These are phyloP conservation scores for Stephania cephalantha DNA, from an alignment of 164 flowering plant genomes.

Conservation along the genomic window DNA sequence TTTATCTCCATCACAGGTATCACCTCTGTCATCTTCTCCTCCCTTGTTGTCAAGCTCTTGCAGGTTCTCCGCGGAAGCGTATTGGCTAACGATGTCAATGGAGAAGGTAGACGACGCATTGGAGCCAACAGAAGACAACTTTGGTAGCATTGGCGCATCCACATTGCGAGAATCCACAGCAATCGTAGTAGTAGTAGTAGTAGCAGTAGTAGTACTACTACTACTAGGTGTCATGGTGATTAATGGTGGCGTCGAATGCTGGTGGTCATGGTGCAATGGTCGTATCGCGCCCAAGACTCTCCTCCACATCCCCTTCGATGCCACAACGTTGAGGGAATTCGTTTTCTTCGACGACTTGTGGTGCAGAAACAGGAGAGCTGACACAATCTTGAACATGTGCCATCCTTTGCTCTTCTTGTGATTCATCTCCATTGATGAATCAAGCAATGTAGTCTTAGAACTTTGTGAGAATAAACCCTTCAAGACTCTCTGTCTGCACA, in stretches of 20 bases:
- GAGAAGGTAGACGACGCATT: slow-evolving; percentile 1
- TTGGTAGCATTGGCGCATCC: slow-evolving; percentile 12
- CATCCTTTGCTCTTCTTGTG: slow-evolving; percentile 11
- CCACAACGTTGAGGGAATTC: not conserved
- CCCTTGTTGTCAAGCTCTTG: slow-evolving; percentile 23
- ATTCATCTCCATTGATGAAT: not conserved
- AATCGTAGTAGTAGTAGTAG: too few relatives aligned
- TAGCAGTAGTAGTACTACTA: too few relatives aligned
- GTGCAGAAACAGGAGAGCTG: slow-evolving; percentile 28
- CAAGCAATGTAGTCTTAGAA: not conserved
- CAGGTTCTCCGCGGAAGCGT: slow-evolving; percentile 39
- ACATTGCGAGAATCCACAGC: not conserved
- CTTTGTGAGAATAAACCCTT: not conserved
- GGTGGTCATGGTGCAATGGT: slow-evolving; percentile 33
- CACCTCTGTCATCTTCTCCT: not conserved
- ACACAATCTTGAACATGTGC: slow-evolving; percentile 22
- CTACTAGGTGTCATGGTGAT: not conserved
- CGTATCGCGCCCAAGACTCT: slow-evolving; percentile 37
- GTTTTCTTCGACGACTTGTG: slow-evolving; percentile 7
- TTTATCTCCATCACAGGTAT: slow-evolving; percentile 23
- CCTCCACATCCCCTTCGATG: slow-evolving; percentile 26
- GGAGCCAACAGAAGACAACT: not conserved
- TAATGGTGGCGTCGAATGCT: slow-evolving; percentile 6
- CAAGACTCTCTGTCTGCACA: not conserved
- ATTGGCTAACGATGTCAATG: slow-evolving; percentile 20